Conservation (phyloP, 345 rosid species). For the Trapa incisa region DNA sequence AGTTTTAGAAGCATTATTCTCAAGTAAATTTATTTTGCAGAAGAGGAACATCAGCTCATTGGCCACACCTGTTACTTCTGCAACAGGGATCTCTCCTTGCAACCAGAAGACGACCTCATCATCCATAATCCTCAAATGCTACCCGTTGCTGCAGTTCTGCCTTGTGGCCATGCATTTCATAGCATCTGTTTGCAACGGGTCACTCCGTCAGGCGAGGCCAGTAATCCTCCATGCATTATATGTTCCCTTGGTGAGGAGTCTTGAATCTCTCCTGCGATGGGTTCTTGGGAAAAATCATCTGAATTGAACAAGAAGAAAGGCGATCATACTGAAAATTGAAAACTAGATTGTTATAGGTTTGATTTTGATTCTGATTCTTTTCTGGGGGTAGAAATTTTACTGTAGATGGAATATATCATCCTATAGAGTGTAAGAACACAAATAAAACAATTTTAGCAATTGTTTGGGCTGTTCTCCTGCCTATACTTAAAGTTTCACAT, state of each 20-base stretch:
- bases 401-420: background rate
- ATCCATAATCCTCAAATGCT: constrained; percentile 7
- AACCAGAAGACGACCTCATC: constrained; percentile 22
- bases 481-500: no score
- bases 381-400: background rate
- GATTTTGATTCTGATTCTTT: background rate
- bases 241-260: constrained; percentile 19
- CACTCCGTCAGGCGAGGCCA: constrained; percentile 16
- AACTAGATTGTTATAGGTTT: background rate
- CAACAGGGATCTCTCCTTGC: constrained; percentile 28
- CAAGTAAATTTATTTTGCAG: constrained; percentile 11
- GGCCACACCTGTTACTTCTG: constrained; percentile 26
- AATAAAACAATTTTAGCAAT: no score
- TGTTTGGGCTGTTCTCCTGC: no score
- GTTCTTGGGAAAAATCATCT: background rate
- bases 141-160: constrained; percentile 26
- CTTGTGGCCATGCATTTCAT: constrained; percentile 41
- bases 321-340: background rate
- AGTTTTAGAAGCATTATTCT: background rate
- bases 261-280: constrained; percentile 6
- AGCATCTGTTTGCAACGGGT: constrained; percentile 21
- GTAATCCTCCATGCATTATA: constrained; percentile 27
- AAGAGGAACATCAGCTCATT: constrained; percentile 8
- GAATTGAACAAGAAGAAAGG: background rate
- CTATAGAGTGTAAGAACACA: no score